These are phyloP conservation scores for Platismatia glauca DNA, from an alignment of 495 filamentous ascomycete genomes.

Conservation along the genomic window DNA sequence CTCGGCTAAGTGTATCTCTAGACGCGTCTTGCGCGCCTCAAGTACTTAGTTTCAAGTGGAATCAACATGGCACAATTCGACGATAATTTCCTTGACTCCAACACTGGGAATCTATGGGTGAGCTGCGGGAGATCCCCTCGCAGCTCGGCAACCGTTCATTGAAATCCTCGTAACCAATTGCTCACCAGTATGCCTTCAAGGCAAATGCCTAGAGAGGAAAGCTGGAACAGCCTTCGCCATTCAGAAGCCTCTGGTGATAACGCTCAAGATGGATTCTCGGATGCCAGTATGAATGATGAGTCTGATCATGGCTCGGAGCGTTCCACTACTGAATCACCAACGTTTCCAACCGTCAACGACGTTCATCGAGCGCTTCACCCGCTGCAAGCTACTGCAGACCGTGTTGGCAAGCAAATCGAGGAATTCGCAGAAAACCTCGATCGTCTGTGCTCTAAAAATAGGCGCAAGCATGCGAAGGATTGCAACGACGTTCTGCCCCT, in stretches of 20 bases:
- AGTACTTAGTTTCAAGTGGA: neutral
- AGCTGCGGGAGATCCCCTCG: neutral
- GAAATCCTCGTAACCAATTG: neutral
- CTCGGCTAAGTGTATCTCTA: neutral
- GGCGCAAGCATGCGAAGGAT: conserved; percentile 5
- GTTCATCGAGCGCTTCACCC: conserved; percentile 45
- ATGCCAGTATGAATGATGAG: conserved; percentile 18
- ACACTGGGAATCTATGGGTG: neutral
- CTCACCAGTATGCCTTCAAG: conserved; percentile 10
- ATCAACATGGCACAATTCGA: neutral
- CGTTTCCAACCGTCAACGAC: conserved; percentile 41
- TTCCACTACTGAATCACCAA: conserved; percentile 25
- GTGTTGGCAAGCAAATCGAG: conserved; percentile 54
- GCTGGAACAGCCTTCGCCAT: conserved; percentile 22
- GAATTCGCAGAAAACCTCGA: conserved; percentile 59
- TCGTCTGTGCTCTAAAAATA: conserved; percentile 33
- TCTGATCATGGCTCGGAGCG: conserved; percentile 3
- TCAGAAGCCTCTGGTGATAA: conserved; percentile 19
- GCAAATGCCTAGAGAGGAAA: conserved; percentile 18
- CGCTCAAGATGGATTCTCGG: conserved; percentile 15
- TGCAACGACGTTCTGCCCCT: conserved; percentile 25
- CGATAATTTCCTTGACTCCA: neutral
- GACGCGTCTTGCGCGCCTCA: neutral
- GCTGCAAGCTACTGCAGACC: conserved; percentile 49
- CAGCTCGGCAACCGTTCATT: neutral